These are phyloP conservation scores for Globisporangium orthogonon DNA, from an alignment of 352 stramenopile genomes.

Conservation along the genomic window DNA sequence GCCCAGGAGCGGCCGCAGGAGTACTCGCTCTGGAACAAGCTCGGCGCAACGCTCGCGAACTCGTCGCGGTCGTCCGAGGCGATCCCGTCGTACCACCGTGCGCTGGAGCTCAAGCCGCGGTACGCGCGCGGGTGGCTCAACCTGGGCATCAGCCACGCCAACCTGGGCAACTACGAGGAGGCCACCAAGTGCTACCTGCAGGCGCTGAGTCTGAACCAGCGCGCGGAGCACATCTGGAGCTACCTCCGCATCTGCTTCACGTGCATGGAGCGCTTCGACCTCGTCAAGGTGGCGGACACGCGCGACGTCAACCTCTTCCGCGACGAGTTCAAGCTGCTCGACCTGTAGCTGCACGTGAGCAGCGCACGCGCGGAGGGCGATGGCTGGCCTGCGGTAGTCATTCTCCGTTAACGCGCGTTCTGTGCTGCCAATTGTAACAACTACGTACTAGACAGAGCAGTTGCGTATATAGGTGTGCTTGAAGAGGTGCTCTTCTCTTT, in stretches of 20 bases:
- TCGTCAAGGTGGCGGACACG: constrained; percentile 90
- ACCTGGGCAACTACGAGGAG: constrained; percentile 93
- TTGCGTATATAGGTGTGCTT: too few relatives aligned
- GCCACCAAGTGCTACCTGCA: constrained; percentile 96
- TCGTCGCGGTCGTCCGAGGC: constrained; percentile 90
- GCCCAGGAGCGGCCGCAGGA: constrained; percentile 82
- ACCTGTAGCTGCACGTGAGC: constrained; percentile 32
- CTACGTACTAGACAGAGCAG: too few relatives aligned
- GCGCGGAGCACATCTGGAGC: constrained; percentile 96
- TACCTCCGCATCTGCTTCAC: constrained; percentile 98
- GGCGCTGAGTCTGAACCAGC: constrained; percentile 93
- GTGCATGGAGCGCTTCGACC: constrained; percentile 95
- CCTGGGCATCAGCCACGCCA: constrained; percentile 96
- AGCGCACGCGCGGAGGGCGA: too few relatives aligned
- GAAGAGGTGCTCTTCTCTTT: too few relatives aligned
- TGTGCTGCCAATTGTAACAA: too few relatives aligned
- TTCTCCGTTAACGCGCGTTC: too few relatives aligned
- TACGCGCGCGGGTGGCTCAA: constrained; percentile 98
- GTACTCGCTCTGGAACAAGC: constrained; percentile 98
- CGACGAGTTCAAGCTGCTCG: constrained; percentile 81
- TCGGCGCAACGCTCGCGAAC: constrained; percentile 96
- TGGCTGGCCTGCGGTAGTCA: too few relatives aligned
- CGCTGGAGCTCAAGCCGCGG: constrained; percentile 94
- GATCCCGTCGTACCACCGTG: constrained; percentile 90
- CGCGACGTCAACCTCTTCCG: constrained; percentile 75